Evolutionary conservation across 2,329 filamentous ascomycete genomes (phyloP).

Genomic region (Neurospora crassa): DNA sequence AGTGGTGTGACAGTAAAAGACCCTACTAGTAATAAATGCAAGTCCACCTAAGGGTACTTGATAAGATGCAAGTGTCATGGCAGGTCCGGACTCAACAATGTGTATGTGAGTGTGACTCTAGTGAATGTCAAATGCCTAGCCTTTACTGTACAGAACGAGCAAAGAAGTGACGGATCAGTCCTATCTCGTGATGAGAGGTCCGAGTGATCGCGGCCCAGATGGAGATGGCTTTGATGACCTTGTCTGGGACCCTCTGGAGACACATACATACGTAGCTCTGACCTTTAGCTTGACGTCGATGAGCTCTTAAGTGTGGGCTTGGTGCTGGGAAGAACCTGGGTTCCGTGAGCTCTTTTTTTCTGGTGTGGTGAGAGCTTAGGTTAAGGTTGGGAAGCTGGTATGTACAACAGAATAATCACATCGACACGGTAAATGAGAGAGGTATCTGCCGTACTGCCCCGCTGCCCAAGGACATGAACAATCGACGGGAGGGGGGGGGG

Average conservation of each 20-base stretch:
- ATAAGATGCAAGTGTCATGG: too few relatives aligned
- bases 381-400: neutral
- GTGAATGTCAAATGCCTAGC: too few relatives aligned
- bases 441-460: neutral
- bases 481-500: neutral
- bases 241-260: neutral
- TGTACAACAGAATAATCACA: too few relatives aligned
- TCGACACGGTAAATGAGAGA: neutral
- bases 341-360: neutral
- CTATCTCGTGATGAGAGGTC: neutral
- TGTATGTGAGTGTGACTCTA: too few relatives aligned
- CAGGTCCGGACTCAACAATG: too few relatives aligned
- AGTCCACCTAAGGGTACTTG: too few relatives aligned
- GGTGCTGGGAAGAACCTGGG: neutral
- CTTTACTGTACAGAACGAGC: neutral
- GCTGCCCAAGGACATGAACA: neutral
- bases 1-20: too few relatives aligned
- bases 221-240: neutral
- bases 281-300: neutral
- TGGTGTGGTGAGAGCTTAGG: neutral
- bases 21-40: too few relatives aligned
- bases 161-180: neutral
- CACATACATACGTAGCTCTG: neutral
- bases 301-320: neutral
- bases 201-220: neutral